A percentile compares a stretch with the other conserved stretches of the same genome.
Evolutionary conservation across 2,329 filamentous ascomycete species (phyloP).

Genomic region (Xylaria sp.): DNA sequence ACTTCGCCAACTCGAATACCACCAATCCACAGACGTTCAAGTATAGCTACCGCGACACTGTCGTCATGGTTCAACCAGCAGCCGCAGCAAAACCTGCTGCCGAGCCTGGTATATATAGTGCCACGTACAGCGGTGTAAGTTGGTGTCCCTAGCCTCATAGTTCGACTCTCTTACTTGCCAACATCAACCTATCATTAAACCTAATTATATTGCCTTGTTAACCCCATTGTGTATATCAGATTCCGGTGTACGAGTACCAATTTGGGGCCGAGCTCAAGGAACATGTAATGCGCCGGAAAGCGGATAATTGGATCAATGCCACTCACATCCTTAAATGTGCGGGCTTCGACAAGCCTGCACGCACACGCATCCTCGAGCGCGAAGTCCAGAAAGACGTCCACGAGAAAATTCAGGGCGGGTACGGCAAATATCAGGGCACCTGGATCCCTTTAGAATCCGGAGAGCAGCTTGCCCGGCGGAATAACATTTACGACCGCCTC

Average conservation of each 20-base stretch:
- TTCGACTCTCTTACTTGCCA: not conserved
- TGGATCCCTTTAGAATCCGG: slow-evolving; percentile 92
- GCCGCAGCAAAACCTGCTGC: slow-evolving; percentile 44
- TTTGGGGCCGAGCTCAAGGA: slow-evolving; percentile 77
- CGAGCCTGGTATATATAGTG: slow-evolving; percentile 65
- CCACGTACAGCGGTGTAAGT: slow-evolving; percentile 72
- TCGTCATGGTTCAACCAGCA: slow-evolving; percentile 26
- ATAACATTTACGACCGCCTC: slow-evolving; percentile 83
- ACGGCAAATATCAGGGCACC: slow-evolving; percentile 98
- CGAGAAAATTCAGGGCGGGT: slow-evolving; percentile 97
- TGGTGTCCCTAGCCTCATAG: slow-evolving; percentile 6
- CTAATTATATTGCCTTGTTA: not conserved
- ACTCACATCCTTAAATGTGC: slow-evolving; percentile 98
- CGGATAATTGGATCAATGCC: slow-evolving; percentile 99
- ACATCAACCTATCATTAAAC: not conserved
- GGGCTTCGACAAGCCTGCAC: slow-evolving; percentile 93
- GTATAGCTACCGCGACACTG: not conserved
- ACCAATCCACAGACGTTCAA: not conserved
- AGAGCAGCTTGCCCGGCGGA: slow-evolving; percentile 80
- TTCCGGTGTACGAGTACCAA: slow-evolving; percentile 93
- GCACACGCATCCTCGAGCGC: slow-evolving; percentile 92
- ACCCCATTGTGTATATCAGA: slow-evolving; percentile 55
- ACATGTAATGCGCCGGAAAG: slow-evolving; percentile 94
- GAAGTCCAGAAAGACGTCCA: slow-evolving; percentile 96
- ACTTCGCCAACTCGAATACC: not conserved